A percentile compares a stretch with the other conserved stretches of the same genome.
Conservation (phyloP, 129 eudicot genomes). For the Oenanthe sinensis region DNA sequence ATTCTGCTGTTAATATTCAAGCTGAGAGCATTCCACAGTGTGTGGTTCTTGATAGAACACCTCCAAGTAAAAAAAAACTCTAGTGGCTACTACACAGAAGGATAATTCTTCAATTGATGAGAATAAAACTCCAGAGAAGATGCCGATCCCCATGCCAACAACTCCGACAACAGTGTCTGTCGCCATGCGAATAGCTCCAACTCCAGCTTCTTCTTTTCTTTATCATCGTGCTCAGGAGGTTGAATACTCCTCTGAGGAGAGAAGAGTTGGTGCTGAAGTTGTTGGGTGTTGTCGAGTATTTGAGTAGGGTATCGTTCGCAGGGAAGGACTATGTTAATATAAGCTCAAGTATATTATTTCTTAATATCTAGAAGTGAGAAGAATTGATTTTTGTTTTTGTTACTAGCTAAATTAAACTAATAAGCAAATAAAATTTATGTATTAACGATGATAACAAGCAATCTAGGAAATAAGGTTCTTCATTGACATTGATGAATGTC, state of each 20-base stretch:
- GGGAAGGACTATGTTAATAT: too few species aligned
- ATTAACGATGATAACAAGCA: too few species aligned
- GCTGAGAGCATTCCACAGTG: conserved; percentile 7
- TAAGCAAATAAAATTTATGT: too few species aligned
- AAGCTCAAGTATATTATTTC: too few species aligned
- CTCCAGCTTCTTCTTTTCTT: conserved; percentile 37
- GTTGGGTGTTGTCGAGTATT: too few species aligned
- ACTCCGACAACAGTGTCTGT: conserved; percentile 44
- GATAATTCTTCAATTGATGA: conserved; percentile 21
- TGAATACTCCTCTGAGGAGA: conserved; percentile 73
- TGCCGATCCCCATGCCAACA: conserved; percentile 33
- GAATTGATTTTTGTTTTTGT: too few species aligned
- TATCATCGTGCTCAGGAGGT: conserved; percentile 15
- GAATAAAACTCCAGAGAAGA: conserved; percentile 38
- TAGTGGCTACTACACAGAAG: conserved; percentile 28
- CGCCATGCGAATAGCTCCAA: conserved; percentile 46
- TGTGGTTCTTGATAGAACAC: conserved; percentile 9
- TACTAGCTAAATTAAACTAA: too few species aligned
- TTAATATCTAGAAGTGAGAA: too few species aligned
- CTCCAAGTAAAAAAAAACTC: conserved; percentile 16
- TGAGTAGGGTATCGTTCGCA: too few species aligned
- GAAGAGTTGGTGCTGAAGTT: conserved; percentile 65
- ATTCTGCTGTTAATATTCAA: conserved; percentile 15
- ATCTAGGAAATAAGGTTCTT: too few species aligned
- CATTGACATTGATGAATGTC: too few species aligned